Conservation (phyloP, 2,329 filamentous ascomycete species). For the Phialemoniopsis sp. region DNA sequence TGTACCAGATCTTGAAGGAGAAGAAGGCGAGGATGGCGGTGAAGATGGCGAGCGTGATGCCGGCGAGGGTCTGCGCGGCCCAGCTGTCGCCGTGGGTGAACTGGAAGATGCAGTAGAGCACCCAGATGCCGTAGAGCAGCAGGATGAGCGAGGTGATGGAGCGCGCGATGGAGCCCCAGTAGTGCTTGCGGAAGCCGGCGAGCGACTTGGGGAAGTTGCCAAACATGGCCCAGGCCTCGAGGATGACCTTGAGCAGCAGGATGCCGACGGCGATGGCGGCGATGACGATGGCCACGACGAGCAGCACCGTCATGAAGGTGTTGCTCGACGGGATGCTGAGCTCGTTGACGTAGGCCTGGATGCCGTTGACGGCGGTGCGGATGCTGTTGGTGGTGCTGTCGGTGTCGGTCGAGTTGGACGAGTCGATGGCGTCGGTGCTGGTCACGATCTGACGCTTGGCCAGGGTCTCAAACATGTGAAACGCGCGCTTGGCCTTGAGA, state of each 20-base stretch:
- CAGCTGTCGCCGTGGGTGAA: constrained; percentile 92
- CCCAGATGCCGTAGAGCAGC: constrained; percentile 91
- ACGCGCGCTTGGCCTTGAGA: constrained; percentile 50
- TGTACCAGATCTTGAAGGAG: constrained; percentile 74
- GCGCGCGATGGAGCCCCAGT: constrained; percentile 89
- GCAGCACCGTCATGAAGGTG: constrained; percentile 91
- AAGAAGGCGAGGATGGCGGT: constrained; percentile 81
- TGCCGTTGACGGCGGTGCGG: constrained; percentile 60
- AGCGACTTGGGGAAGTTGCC: constrained; percentile 79
- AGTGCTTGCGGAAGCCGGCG: constrained; percentile 85
- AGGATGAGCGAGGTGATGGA: constrained; percentile 88
- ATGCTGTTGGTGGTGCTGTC: constrained; percentile 22
- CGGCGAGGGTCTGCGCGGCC: constrained; percentile 83
- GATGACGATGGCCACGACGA: constrained; percentile 84
- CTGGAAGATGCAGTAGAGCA: constrained; percentile 92
- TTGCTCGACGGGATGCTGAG: constrained; percentile 83
- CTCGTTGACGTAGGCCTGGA: constrained; percentile 79
- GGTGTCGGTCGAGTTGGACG: constrained; percentile 17
- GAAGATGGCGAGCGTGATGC: constrained; percentile 74
- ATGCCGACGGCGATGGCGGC: constrained; percentile 81
- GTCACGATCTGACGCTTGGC: constrained; percentile 48
- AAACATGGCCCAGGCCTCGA: constrained; percentile 89
- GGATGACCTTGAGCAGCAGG: constrained; percentile 82
- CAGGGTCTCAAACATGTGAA: constrained; percentile 43
- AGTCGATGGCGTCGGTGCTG: constrained; percentile 29